Evolutionary conservation across 2,329 filamentous ascomycete genomes (phyloP), one percentile per base, ranked within the genome.

Genomic region (Ramularia collo-cygni): DNA sequence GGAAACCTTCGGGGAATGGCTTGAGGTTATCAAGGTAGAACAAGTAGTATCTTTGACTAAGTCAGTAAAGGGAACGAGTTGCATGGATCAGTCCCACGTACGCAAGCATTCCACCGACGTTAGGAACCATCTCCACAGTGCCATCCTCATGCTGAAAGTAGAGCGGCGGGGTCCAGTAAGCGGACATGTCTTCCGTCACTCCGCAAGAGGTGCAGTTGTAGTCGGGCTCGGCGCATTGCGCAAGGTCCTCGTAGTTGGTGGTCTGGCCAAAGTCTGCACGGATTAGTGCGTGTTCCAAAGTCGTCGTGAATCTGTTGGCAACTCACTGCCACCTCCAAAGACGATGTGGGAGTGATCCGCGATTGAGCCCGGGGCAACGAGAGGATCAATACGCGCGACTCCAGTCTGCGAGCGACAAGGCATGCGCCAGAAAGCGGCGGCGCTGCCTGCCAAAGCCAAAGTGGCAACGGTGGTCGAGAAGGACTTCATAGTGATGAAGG

Each of bases 51-150:
- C 85, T 85, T 4, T 14, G 16, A 29, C 3, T 10, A 12, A 37
- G 28, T 40, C 13, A 37, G 34, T 38, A 12, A 43, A 33, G 8
- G 30, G 4, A 38, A 19, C 30, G 29, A 33, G 35, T 35, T 29
- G 28, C 24, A 9, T 27, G 9, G 15, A 21, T 16, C n/a, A n/a
- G n/a, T n/a, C n/a, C n/a, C n/a, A 81, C 83, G 72, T 74, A 90
- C 79, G 82, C 83, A 58, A 93, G 78, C 77, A 93, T 86, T 48
- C 88, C 86, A 46, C 87, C 86, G 36, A 83, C 75, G 60, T 92
- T 80, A 1, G 74, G 64, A 32, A 94, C 85, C 41, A 84, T 62
- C 53, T 84, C 75, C 36, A 77, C 77, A 40, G 78, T 69, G 42
- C 82, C 77, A 51, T 84, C 82, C 9, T 65, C 56, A 55, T 88